Evolutionary conservation across 495 filamentous ascomycete genomes (phyloP), one percentile per base, ranked within the genome.

Genomic region (Melanomma pulvis-pyrius): DNA sequence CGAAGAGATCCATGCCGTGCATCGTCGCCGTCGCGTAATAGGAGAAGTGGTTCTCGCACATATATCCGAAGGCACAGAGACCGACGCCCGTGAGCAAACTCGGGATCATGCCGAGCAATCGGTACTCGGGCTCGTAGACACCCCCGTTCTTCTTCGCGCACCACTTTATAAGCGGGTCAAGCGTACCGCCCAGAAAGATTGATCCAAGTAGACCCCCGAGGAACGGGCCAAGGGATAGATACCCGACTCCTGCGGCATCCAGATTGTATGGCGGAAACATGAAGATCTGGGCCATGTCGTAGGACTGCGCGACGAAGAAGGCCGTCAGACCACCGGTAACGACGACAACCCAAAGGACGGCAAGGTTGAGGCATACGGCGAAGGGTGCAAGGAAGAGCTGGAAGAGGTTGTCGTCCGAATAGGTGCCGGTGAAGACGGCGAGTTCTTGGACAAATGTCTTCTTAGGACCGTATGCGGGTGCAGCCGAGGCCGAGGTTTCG

Each of bases 231-330:
- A 71, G 64, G 32, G 65, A 73, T 0, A 73, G 39, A 39, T 71
- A 73, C 24, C 71, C 71, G 22, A 73, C 65, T 11, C 65, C 68
- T 17, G 71, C 64, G 2, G 71, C 60, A 48, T 26, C 51, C 17
- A 73, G 64, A 39, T 36, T 51, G 65, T 71, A 73, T 22, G 71
- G 71, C 36, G 71, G 71, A n/a, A 50, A 55, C 55, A 65, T 62
- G 61, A 71, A 71, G 21, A 71, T 68, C 41, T 71, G 69, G 5
- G 69, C 64, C 59, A 65, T 65, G 47, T 67, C 69, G 58, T 71
- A 71, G 32, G 69, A 68, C 22, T 64, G 59, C 1, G 65, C 64
- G 49, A 71, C 69, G 61, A 67, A 71, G 57, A 71, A 71, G 2
- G 69, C 65, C 1, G 65, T 65, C 9, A 71, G 24, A 13, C 57